Evolutionary conservation across 805 yeast species (phyloP).

Genomic region (Zygosaccharomyces lentus): DNA sequence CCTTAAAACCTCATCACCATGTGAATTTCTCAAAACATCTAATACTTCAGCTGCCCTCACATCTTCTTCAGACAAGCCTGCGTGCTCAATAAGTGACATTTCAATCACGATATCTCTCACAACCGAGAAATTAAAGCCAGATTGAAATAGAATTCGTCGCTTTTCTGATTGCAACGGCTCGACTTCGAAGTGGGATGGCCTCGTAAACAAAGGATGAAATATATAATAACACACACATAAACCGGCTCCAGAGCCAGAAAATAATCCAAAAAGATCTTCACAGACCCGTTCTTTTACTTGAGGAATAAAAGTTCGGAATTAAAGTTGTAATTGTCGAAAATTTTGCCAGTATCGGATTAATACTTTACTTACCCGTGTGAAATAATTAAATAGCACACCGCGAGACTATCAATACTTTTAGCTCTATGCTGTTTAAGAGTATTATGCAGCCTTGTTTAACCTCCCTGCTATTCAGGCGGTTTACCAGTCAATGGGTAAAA

Average conservation of each 20-base stretch:
- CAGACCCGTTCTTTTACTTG: background rate
- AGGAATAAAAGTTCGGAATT: background rate
- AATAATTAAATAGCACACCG: background rate
- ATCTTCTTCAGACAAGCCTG: slow-evolving; percentile 24
- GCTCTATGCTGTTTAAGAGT: background rate
- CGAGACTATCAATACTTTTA: background rate
- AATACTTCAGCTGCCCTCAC: slow-evolving; percentile 28
- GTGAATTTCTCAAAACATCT: slow-evolving; percentile 24
- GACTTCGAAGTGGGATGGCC: background rate
- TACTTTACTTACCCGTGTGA: background rate
- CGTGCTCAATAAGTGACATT: slow-evolving; percentile 6
- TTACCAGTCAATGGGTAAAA: slow-evolving; percentile 10
- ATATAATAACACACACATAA: background rate
- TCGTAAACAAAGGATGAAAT: too few relatives aligned
- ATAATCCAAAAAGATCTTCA: background rate
- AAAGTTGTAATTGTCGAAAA: background rate
- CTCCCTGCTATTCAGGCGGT: slow-evolving; percentile 4
- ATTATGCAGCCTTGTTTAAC: slow-evolving; percentile 2
- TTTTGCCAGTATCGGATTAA: background rate
- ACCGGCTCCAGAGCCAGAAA: background rate
- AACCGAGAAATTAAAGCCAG: background rate
- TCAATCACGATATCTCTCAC: background rate
- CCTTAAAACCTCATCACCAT: slow-evolving; percentile 8
- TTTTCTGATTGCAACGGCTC: background rate
- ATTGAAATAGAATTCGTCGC: background rate